Evolutionary conservation across 2,329 filamentous ascomycete genomes (phyloP).

Genomic region (Graphilbum ipis-grandicollis): DNA sequence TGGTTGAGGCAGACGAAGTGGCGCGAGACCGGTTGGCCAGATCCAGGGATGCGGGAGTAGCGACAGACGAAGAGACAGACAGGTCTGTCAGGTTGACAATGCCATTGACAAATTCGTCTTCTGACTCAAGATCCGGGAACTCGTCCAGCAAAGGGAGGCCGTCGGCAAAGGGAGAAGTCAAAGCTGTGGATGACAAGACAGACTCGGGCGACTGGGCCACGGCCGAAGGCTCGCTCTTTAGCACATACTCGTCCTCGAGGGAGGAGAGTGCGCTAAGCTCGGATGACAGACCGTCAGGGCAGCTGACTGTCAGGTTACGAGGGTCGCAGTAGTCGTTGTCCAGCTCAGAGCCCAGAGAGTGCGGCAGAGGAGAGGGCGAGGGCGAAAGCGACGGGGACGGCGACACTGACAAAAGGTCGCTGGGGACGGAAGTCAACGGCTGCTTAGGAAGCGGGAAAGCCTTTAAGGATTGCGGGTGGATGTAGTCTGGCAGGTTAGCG

Average conservation of each 20-base stretch:
- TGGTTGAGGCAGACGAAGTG: conserved; percentile 55
- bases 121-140: conserved; percentile 77
- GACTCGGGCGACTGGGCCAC: not conserved
- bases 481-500: conserved; percentile 15
- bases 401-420: conserved; percentile 46
- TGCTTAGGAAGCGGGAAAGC: conserved; percentile 39
- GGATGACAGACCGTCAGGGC: conserved; percentile 29
- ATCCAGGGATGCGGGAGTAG: conserved; percentile 2
- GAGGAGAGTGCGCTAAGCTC: conserved; percentile 51
- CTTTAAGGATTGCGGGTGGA: conserved; percentile 24
- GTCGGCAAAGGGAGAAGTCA: conserved; percentile 30
- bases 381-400: conserved; percentile 76
- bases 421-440: conserved; percentile 30
- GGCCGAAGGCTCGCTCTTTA: conserved; percentile 30
- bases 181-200: conserved; percentile 29
- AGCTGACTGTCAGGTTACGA: conserved; percentile 64
- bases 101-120: conserved; percentile 67
- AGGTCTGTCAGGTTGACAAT: conserved; percentile 34
- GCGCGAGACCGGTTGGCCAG: conserved; percentile 41
- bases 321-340: conserved; percentile 84
- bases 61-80: conserved; percentile 20
- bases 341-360: conserved; percentile 48
- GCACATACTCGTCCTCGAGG: conserved; percentile 29
- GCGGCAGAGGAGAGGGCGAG: conserved; percentile 64
- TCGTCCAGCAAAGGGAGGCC: conserved; percentile 64